Evolutionary conservation across 139 green algal species (phyloP).

Genomic region (Asterochloris sp.): DNA sequence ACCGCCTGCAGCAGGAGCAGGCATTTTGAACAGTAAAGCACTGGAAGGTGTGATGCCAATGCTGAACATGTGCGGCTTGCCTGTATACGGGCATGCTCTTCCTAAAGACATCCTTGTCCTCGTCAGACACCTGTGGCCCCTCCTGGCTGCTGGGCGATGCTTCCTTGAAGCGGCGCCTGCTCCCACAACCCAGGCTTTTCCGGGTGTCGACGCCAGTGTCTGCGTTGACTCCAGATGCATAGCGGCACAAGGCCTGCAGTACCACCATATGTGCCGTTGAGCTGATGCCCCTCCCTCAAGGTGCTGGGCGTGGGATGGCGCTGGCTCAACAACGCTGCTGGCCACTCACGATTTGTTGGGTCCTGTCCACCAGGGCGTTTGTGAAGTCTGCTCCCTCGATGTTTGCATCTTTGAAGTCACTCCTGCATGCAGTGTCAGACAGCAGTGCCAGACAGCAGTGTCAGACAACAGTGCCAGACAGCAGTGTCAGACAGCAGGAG

Average conservation of each 20-base stretch:
- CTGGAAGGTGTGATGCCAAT: too few species aligned
- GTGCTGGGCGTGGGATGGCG: background rate
- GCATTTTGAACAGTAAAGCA: too few species aligned
- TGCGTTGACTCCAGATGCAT: conserved; percentile 82
- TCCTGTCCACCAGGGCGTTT: conserved; percentile 89
- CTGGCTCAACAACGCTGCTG: background rate
- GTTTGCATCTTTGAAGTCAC: conserved; percentile 47
- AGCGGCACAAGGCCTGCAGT: conserved; percentile 72
- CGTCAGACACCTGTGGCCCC: conserved; percentile 57
- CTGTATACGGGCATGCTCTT: conserved; percentile 58
- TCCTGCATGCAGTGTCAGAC: conserved; percentile 18
- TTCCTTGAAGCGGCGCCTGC: conserved; percentile 41
- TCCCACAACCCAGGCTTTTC: conserved; percentile 82
- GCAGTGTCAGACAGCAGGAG: too few species aligned
- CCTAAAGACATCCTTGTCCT: conserved; percentile 76
- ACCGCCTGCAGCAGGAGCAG: too few species aligned
- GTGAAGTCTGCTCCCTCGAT: conserved; percentile 88
- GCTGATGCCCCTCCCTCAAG: background rate
- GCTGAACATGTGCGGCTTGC: conserved; percentile 29
- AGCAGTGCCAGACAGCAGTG: too few species aligned
- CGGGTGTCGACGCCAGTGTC: conserved; percentile 74
- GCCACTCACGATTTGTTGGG: conserved; percentile 68
- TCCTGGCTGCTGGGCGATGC: conserved; percentile 62
- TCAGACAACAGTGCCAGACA: too few species aligned
- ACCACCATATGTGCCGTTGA: background rate